A percentile compares a stretch with the other conserved stretches of the same genome.
These are phyloP conservation scores for Strobilomyces confusus DNA, from an alignment of 768 basidiomycete genomes.

Conservation along the genomic window DNA sequence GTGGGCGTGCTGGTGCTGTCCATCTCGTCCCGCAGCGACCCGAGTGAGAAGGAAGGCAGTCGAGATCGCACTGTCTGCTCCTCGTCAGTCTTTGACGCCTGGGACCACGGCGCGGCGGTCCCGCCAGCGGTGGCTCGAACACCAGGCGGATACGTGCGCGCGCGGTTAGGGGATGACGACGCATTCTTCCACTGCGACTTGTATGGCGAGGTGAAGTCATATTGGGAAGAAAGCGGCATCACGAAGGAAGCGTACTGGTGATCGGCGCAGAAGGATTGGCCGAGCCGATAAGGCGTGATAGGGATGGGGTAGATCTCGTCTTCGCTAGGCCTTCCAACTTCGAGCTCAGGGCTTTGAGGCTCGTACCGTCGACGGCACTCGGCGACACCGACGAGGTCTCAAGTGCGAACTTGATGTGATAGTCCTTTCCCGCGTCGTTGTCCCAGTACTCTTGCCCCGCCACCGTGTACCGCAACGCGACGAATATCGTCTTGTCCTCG, in stretches of 20 bases:
- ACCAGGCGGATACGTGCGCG: conserved; percentile 49
- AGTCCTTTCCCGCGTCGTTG: conserved; percentile 79
- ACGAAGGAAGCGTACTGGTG: conserved; percentile 21
- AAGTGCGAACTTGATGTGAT: conserved; percentile 62
- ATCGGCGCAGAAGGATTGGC: conserved; percentile 30
- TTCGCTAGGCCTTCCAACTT: conserved; percentile 65
- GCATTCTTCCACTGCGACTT: conserved; percentile 35
- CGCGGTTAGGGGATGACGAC: conserved; percentile 24
- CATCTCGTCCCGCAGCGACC: conserved; percentile 15
- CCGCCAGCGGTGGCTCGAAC: conserved; percentile 33
- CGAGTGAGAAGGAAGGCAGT: conserved; percentile 19
- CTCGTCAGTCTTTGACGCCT: conserved; percentile 1
- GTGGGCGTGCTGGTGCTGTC: conserved; percentile 9
- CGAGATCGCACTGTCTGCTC: neutral
- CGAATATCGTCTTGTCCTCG: conserved; percentile 77
- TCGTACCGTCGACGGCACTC: conserved; percentile 34
- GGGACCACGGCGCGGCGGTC: conserved; percentile 41
- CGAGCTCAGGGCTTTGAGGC: conserved; percentile 58
- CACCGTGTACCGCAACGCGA: conserved; percentile 72
- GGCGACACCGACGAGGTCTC: conserved; percentile 22
- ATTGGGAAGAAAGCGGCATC: conserved; percentile 47
- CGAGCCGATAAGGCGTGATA: conserved; percentile 10
- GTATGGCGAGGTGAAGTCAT: conserved; percentile 53
- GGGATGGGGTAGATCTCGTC: conserved; percentile 21
- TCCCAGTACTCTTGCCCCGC: conserved; percentile 87